Evolutionary conservation across 2,329 filamentous ascomycete species (phyloP).

Genomic region (Furcasterigmium furcatum): DNA sequence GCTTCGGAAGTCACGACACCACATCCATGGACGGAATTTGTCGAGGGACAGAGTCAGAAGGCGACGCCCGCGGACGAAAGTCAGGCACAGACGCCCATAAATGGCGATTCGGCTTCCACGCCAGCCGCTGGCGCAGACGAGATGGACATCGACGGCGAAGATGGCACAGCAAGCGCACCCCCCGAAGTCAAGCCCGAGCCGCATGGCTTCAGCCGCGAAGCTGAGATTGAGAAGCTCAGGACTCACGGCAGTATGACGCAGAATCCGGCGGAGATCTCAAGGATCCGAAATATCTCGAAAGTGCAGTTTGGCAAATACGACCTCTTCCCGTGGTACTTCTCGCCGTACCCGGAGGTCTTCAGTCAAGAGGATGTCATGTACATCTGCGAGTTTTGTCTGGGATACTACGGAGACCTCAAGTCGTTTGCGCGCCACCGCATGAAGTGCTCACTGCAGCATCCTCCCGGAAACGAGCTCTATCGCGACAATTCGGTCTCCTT

Average conservation of each 20-base stretch:
- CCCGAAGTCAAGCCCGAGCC: constrained; percentile 34
- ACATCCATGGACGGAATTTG: constrained; percentile 50
- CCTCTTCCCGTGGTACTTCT: constrained; percentile 98
- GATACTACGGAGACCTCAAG: constrained; percentile 81
- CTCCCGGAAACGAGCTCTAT: constrained; percentile 97
- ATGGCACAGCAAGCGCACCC: constrained; percentile 33
- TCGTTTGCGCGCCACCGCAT: constrained; percentile 81
- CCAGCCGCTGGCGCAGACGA: constrained; percentile 43
- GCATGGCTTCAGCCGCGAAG: constrained; percentile 69
- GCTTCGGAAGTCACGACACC: constrained; percentile 51
- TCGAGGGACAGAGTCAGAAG: constrained; percentile 44
- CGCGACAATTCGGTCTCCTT: constrained; percentile 92
- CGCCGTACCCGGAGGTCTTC: constrained; percentile 88
- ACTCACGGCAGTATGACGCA: constrained; percentile 98
- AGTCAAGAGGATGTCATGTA: constrained; percentile 86
- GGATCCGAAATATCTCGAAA: constrained; percentile 90
- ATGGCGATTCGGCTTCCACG: constrained; percentile 39
- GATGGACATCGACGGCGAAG: constrained; percentile 52
- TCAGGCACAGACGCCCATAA: constrained; percentile 40
- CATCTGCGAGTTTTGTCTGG: constrained; percentile 96
- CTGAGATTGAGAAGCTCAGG: constrained; percentile 93
- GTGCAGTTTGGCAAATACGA: constrained; percentile 92
- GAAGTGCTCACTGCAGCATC: constrained; percentile 89
- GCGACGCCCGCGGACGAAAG: constrained; percentile 40
- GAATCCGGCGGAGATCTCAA: constrained; percentile 93